A percentile compares a stretch with the other conserved stretches of the same genome.
phyloP scores from a whole-genome alignment of 2,329 filamentous ascomycete species.

The Albifimbria verrucaria region DNA sequence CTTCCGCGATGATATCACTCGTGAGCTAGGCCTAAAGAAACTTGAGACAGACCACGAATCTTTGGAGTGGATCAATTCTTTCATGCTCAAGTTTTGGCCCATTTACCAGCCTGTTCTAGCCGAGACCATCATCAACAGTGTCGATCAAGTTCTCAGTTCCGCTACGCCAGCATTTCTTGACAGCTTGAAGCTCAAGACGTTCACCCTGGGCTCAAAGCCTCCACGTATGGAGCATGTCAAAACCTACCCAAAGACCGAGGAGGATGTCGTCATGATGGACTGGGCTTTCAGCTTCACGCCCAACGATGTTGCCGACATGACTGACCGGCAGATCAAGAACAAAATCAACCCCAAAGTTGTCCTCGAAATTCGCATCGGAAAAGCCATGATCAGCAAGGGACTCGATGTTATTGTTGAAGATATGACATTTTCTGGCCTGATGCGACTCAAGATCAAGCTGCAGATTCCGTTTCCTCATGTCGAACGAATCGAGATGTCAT shows the following conservation, averaged over 20 bases:
- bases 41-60: constrained; percentile 90
- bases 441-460: constrained; percentile 97
- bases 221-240: constrained; percentile 97
- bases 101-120: constrained; percentile 95
- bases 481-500: constrained; percentile 91
- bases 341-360: constrained; percentile 97
- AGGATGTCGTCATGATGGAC: constrained; percentile 96
- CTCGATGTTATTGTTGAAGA: constrained; percentile 97
- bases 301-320: constrained; percentile 90
- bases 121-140: constrained; percentile 85
- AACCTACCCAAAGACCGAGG: constrained; percentile 92
- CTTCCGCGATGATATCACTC: constrained; percentile 88
- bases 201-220: constrained; percentile 91
- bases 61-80: constrained; percentile 98
- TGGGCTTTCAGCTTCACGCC: constrained; percentile 99
- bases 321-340: constrained; percentile 82
- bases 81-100: constrained; percentile 98
- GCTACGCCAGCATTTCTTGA: constrained; percentile 91
- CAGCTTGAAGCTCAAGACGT: constrained; percentile 88
- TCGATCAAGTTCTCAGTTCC: constrained; percentile 92
- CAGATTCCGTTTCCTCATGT: constrained; percentile 95
- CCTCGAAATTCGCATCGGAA: constrained; percentile 89
- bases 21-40: constrained; percentile 82
- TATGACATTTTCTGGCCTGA: constrained; percentile 91
- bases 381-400: constrained; percentile 95